Conservation (phyloP, 768 basidiomycete species). For the Strobilomyces confusus region DNA sequence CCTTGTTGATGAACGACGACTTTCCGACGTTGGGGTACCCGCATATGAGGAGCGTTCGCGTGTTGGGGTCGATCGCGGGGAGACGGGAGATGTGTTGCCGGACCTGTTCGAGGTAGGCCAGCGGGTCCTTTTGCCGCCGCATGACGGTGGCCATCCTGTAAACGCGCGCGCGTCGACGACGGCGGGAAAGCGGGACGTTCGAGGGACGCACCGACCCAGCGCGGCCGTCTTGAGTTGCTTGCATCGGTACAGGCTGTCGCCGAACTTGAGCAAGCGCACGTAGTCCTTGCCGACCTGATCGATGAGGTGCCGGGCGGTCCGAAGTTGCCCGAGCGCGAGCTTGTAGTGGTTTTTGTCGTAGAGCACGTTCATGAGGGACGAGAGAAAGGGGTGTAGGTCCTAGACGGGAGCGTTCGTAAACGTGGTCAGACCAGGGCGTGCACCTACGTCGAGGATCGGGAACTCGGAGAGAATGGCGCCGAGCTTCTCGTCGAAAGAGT, state of each 20-base stretch:
- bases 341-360: conserved; percentile 99
- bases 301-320: conserved; percentile 93
- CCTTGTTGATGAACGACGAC: conserved; percentile 99
- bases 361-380: conserved; percentile 94
- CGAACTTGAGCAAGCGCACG: conserved; percentile 93
- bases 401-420: conserved; percentile 22
- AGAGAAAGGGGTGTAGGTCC: conserved; percentile 95
- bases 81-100: conserved; percentile 98
- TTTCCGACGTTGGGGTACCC: conserved; percentile 99
- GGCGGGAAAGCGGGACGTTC: background rate
- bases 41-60: conserved; percentile 94
- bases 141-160: conserved; percentile 96
- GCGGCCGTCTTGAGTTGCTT: conserved; percentile 98
- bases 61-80: conserved; percentile 96
- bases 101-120: conserved; percentile 98
- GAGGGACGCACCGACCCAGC: conserved; percentile 79
- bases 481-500: conserved; percentile 94
- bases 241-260: conserved; percentile 95
- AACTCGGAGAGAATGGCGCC: conserved; percentile 92
- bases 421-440: background rate
- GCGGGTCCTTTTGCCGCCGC: conserved; percentile 96
- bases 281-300: conserved; percentile 98
- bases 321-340: conserved; percentile 93
- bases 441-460: conserved; percentile 91
- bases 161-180: background rate